These are phyloP conservation scores for Vitis hybrid DNA, from an alignment of 177 flowering plant species.

Conservation along the genomic window DNA sequence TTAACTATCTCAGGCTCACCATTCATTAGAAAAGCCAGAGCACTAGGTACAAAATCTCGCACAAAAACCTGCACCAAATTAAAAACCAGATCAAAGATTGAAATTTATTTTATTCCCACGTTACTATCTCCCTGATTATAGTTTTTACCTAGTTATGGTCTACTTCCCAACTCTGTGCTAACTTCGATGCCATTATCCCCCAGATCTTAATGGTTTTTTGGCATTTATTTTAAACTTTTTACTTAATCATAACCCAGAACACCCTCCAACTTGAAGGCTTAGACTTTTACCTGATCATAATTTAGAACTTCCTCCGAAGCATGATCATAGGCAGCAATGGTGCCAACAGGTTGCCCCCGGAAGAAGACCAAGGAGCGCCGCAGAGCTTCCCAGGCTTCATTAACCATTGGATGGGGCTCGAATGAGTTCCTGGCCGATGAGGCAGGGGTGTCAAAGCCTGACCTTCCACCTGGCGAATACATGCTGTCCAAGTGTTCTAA, in stretches of 20 bases:
- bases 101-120: neutral
- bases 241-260: too few species aligned
- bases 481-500: too few species aligned
- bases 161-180: too few species aligned
- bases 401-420: too few species aligned
- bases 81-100: neutral
- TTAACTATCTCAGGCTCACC: constrained; percentile 54
- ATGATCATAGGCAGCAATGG: constrained; percentile 57
- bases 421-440: too few species aligned
- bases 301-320: constrained; percentile 51
- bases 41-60: constrained; percentile 53
- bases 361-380: constrained; percentile 48
- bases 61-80: constrained; percentile 34
- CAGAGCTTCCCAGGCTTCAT: constrained; percentile 60
- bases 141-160: too few species aligned
- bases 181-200: too few species aligned
- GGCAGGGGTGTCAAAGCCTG: too few species aligned
- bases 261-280: neutral
- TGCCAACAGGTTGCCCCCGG: constrained; percentile 59
- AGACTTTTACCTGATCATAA: constrained; percentile 52
- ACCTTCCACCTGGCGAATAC: too few species aligned
- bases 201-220: too few species aligned
- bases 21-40: constrained; percentile 51
- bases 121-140: too few species aligned
- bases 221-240: too few species aligned